Conservation (phyloP, 2,329 filamentous ascomycete genomes). For the Trichoderma aggressivum region DNA sequence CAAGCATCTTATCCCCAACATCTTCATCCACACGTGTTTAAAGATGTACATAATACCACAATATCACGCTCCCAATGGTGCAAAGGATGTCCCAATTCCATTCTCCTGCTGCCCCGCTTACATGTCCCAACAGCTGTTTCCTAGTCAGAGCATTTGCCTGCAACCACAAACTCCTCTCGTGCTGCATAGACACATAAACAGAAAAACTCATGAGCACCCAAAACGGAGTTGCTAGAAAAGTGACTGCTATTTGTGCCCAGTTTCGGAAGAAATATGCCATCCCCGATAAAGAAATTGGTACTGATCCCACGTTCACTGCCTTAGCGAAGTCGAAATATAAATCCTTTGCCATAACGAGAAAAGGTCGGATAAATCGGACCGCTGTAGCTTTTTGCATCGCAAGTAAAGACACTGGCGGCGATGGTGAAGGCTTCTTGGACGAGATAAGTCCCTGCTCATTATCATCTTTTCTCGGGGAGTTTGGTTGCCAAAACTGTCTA, state of each 20-base stretch:
- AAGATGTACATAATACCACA: neutral
- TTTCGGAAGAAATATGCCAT: neutral
- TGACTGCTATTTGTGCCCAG: neutral
- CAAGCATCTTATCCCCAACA: neutral
- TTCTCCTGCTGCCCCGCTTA: neutral
- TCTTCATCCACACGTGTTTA: neutral
- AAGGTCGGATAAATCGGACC: neutral
- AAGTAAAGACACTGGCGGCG: neutral
- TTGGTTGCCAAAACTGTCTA: neutral
- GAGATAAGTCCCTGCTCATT: neutral
- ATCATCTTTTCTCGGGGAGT: neutral
- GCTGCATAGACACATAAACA: neutral
- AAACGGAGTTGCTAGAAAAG: constrained; percentile 18
- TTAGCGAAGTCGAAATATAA: neutral
- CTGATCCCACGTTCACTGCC: neutral
- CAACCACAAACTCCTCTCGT: constrained; percentile 31
- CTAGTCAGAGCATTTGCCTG: constrained; percentile 32
- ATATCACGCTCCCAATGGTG: neutral
- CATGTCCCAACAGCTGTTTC: constrained; percentile 26
- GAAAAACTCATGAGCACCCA: constrained; percentile 23
- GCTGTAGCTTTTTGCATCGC: neutral
- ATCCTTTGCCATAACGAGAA: neutral
- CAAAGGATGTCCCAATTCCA: neutral
- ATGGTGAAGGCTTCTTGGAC: neutral
- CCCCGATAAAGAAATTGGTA: neutral